Conservation (phyloP, 2,329 filamentous ascomycete genomes). For the Aspergillus fijiensis region DNA sequence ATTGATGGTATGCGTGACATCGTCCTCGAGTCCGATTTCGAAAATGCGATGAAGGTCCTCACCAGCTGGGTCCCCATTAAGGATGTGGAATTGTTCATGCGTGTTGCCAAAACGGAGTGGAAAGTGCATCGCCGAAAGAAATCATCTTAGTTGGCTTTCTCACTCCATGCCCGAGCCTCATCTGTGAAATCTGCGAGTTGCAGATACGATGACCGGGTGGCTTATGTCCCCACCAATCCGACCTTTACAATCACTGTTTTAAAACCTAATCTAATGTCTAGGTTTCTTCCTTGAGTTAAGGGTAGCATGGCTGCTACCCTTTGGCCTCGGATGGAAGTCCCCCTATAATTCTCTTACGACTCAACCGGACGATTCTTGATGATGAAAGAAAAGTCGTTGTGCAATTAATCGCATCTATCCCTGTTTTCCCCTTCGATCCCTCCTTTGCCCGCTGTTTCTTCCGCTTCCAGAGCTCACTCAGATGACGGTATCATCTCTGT, state of each 20-base stretch:
- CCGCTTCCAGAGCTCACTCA: background rate
- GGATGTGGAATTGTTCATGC: conserved; percentile 92
- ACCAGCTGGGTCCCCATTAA: conserved; percentile 92
- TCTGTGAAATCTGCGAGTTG: background rate
- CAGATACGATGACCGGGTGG: background rate
- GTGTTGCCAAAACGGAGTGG: conserved; percentile 83
- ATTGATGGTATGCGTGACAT: conserved; percentile 89
- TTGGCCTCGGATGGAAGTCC: background rate
- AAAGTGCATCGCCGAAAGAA: conserved; percentile 62
- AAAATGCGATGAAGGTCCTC: conserved; percentile 95
- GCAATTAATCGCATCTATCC: conserved; percentile 4
- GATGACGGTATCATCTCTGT: background rate
- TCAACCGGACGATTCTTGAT: conserved; percentile 17
- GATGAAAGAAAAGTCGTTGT: conserved; percentile 16
- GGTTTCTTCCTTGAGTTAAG: background rate
- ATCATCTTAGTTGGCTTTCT: conserved; percentile 3
- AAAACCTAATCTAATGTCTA: background rate
- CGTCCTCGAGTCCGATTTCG: conserved; percentile 88
- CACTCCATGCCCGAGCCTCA: background rate
- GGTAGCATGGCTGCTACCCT: background rate
- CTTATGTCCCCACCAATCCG: background rate
- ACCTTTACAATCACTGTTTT: background rate
- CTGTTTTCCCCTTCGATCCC: background rate
- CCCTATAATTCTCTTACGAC: conserved; percentile 12
- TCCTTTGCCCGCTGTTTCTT: conserved; percentile 2